These are phyloP conservation scores for Zygosaccharomyces pseudobailii DNA, from an alignment of 1,139 yeast species.

Conservation along the genomic window DNA sequence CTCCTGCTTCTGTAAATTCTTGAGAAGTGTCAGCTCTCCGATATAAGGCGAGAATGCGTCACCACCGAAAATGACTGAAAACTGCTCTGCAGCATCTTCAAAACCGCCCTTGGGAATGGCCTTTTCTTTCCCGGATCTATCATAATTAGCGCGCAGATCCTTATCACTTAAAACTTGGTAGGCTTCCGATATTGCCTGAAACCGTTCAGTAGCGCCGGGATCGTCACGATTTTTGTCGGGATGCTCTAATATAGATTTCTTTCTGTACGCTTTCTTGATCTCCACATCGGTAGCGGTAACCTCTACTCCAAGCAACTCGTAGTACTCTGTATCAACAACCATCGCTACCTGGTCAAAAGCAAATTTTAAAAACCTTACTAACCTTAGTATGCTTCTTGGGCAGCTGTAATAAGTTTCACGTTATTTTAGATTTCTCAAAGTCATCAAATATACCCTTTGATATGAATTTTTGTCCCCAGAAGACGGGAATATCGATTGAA, in stretches of 20 bases:
- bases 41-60: constrained; percentile 84
- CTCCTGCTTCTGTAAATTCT: constrained; percentile 68
- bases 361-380: background rate
- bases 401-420: background rate
- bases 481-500: background rate
- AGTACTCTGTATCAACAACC: constrained; percentile 87
- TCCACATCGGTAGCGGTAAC: constrained; percentile 70
- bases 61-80: constrained; percentile 87
- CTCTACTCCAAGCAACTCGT: constrained; percentile 64
- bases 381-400: background rate
- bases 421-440: background rate
- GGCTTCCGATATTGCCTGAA: constrained; percentile 58
- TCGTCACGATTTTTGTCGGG: constrained; percentile 88
- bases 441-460: background rate
- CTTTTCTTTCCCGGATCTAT: constrained; percentile 79
- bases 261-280: constrained; percentile 87
- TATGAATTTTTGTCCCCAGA: background rate
- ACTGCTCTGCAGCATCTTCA: constrained; percentile 85
- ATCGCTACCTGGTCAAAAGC: constrained; percentile 34
- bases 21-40: constrained; percentile 84
- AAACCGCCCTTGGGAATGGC: constrained; percentile 80
- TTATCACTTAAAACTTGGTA: constrained; percentile 80
- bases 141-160: constrained; percentile 68
- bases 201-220: constrained; percentile 66
- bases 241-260: constrained; percentile 78